Evolutionary conservation across 805 yeast species (phyloP), one percentile per base, ranked within the genome.

Genomic region (Saturnispora saitoi): DNA sequence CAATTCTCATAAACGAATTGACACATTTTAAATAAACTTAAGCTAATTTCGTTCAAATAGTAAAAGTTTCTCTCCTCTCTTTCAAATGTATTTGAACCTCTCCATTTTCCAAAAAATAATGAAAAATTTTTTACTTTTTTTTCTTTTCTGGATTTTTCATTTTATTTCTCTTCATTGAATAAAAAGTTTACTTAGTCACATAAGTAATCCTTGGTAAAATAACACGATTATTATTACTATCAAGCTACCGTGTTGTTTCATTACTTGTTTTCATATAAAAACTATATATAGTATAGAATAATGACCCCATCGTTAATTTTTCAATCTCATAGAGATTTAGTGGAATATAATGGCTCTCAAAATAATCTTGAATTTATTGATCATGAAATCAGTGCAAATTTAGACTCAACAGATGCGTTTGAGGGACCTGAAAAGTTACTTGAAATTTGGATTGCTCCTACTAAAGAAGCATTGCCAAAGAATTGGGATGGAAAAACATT

Each of bases 361-460:
- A 50, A 54, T 9, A 49, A 47, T 28, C 54, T 56, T 7, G 70
- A 66, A 42, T 67, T 59, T 61, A 80, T 88, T 58, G 90, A 90
- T 66, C 91, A 84, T 64, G 86, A 83, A 52, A 71, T 86, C 44
- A 83, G 95, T 8, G 81, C 80, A 41, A 75, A 77, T 51, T 71
- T 90, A 54, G 97, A 90, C 68, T 89, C 96, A 17, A 75, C 95
- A 12, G 84, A 80, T 61, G 96, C 97, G 2, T 91, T 91, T 63
- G 98, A 91, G 70, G 98, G 99, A 6, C 98, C 99, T 30, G 98
- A 91, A 66, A 93, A 91, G 66, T 72, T 91, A 49, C 71, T 93
- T 38, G 96, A 91, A 64, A 72, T 91, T 50, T 90, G 96, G 96
- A 81, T 89, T 62, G 80, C 81, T 57, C 76, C 82, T 11, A 65